A percentile compares a stretch with the other conserved stretches of the same genome.
phyloP scores from a whole-genome alignment of 2,329 filamentous ascomycete species.

The Alternaria panax region DNA sequence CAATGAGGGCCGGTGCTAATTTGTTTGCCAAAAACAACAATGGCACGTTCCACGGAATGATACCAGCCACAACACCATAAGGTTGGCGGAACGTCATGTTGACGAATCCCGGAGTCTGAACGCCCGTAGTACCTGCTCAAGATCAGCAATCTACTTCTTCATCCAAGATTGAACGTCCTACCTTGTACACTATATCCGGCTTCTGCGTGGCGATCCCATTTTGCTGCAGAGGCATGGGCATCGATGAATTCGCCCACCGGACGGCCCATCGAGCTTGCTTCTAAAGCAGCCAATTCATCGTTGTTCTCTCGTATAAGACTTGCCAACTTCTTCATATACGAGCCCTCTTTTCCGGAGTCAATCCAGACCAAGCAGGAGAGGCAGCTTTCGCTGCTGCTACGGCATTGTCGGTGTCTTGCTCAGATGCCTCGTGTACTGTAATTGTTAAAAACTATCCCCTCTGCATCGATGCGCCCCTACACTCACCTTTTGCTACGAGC shows the following conservation, averaged over 20 bases:
- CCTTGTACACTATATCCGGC: slow-evolving; percentile 74
- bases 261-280: slow-evolving; percentile 86
- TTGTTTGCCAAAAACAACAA: slow-evolving; percentile 39
- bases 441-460: slow-evolving; percentile 34
- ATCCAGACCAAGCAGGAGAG: slow-evolving; percentile 75
- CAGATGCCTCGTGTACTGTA: slow-evolving; percentile 46
- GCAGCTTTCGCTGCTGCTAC: slow-evolving; percentile 73
- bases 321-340: slow-evolving; percentile 67
- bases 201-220: slow-evolving; percentile 80
- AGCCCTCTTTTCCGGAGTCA: slow-evolving; percentile 37
- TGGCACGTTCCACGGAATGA: slow-evolving; percentile 68
- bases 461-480: neutral
- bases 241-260: slow-evolving; percentile 80
- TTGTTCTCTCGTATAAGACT: slow-evolving; percentile 79
- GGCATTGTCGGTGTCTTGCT: slow-evolving; percentile 68
- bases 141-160: neutral
- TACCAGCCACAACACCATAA: slow-evolving; percentile 78
- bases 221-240: slow-evolving; percentile 77
- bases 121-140: slow-evolving; percentile 72
- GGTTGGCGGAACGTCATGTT: slow-evolving; percentile 81
- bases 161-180: neutral
- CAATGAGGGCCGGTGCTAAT: slow-evolving; percentile 41
- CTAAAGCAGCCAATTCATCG: slow-evolving; percentile 80
- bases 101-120: slow-evolving; percentile 42
- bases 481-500: slow-evolving; percentile 77